These are phyloP conservation scores for Haberlea rhodopensis DNA, from an alignment of 257 asterid species.

Conservation along the genomic window DNA sequence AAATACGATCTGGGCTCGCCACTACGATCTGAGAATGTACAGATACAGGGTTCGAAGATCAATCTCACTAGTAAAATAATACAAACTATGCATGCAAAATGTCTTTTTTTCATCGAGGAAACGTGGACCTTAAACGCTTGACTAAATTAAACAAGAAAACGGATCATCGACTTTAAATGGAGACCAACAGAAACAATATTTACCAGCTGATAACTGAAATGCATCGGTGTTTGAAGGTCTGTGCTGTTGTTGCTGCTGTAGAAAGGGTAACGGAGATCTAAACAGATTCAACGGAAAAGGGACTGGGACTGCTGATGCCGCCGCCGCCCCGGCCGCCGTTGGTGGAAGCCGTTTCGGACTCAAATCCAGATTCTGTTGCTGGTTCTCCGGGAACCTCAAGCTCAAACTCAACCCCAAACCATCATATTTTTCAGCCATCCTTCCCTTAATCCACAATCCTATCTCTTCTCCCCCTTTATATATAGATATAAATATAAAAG, in stretches of 20 bases:
- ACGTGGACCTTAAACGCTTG: not conserved
- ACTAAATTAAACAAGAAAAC: not conserved
- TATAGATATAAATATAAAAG: not conserved
- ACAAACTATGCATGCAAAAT: not conserved
- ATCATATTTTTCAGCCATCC: conserved; percentile 61
- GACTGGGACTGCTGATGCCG: conserved; percentile 20
- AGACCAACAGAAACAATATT: not conserved
- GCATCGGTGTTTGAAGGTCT: conserved; percentile 33
- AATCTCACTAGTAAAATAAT: not conserved
- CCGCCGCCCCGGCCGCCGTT: too few species aligned
- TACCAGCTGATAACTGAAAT: conserved; percentile 52
- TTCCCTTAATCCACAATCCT: not conserved
- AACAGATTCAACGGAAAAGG: conserved; percentile 52
- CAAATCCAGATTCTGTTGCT: not conserved
- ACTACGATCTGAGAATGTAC: conserved; percentile 43
- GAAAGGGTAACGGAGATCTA: conserved; percentile 45
- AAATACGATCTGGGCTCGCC: conserved; percentile 39
- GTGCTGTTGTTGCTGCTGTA: conserved; percentile 30
- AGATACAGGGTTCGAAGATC: not conserved
- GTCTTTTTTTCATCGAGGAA: not conserved
- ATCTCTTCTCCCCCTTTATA: conserved; percentile 13
- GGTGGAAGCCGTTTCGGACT: conserved; percentile 22
- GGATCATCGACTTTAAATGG: not conserved
- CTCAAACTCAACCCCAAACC: conserved; percentile 67
- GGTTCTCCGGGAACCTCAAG: conserved; percentile 43